Base-by-base conservation (phyloP, 2,329 filamentous ascomycete species). In the Fonsecaea pedrosoi region DNA sequence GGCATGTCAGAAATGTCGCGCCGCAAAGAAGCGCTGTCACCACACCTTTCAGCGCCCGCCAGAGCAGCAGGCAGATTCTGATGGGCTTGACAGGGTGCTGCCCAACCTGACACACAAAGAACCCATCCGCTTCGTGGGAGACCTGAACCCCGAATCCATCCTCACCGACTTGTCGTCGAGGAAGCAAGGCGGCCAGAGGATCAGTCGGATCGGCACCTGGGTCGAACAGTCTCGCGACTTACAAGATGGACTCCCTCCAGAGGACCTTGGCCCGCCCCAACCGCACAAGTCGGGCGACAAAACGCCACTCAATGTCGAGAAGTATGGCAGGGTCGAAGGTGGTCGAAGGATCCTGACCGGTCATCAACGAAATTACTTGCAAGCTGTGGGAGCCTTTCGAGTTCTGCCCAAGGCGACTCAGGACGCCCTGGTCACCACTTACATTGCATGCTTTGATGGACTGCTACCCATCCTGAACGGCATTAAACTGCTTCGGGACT, bases 61-160 rank as follows among this genome's bases (percentile, higher is more conserved):
- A 32, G 71, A 72, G 54, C 70, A 71, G 56, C 67, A 70, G 48
- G 72, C 69, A 25, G 69, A 72, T 18, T 69, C 68, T 13, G 71
- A 72, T 38, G 71, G 65, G 15, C 64, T 69, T 12, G 70, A 73
- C 25, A 62, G 68, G 42, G 68, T 72, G 7, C 64, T 71, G 7
- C 70, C 71, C 53, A 71, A 73, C 37, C 65, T 72, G 48, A 71
- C 63, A 38, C 71, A 72, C 60, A 73, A 72, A 60, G 70, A 72
- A 59, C 70, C 69, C 13, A 68, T 72, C 13, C 75, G 77, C 18
- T 80, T 80, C 57, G 78, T 80, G 25, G 78, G 78, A 35, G 77
- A 80, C 60, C 72, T 79, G 1, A 80, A 80, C 60, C 78, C 78
- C 6, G 78, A 80, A 71, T 76, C 78, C 37, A 72, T 78, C 6